Percentiles rank a stretch among this genome's conserved stretches.
phyloP scores from a whole-genome alignment of 2,329 filamentous ascomycete species.

The Diaporthe citri region DNA sequence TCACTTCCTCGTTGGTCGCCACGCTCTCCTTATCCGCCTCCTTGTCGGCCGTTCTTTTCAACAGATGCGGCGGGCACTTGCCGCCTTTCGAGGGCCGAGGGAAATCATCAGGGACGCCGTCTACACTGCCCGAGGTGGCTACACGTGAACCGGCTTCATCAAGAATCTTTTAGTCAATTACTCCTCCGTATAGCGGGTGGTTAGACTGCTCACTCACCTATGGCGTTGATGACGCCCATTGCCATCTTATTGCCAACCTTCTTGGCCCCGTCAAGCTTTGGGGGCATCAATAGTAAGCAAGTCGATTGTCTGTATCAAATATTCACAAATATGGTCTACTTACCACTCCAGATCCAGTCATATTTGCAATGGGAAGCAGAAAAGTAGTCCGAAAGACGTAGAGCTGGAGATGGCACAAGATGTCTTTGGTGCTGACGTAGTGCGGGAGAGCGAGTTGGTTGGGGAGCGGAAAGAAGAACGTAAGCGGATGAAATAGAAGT shows the following conservation, averaged over 20 bases:
- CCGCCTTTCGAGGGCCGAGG: not conserved
- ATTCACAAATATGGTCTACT: no score
- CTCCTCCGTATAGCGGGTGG: not conserved
- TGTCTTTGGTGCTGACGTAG: not conserved
- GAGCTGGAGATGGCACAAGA: not conserved
- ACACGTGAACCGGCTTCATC: not conserved
- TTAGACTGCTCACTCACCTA: not conserved
- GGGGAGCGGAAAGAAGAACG: not conserved
- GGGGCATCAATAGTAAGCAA: not conserved
- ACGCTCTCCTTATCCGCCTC: not conserved
- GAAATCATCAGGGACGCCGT: not conserved
- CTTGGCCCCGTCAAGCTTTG: not conserved
- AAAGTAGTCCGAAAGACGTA: not conserved
- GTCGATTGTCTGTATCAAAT: not conserved
- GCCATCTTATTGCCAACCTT: not conserved
- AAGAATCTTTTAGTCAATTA: accelerated
- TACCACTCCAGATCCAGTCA: not conserved
- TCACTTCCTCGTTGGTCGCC: not conserved
- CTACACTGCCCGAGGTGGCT: not conserved
- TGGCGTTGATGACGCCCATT: not conserved
- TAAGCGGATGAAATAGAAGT: not conserved
- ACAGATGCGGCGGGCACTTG: not conserved
- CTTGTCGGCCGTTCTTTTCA: not conserved
- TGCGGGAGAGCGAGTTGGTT: no score
- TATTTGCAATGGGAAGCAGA: not conserved